Base-by-base conservation (phyloP, 1,139 yeast species). In the Suhomyces guaymorum region DNA sequence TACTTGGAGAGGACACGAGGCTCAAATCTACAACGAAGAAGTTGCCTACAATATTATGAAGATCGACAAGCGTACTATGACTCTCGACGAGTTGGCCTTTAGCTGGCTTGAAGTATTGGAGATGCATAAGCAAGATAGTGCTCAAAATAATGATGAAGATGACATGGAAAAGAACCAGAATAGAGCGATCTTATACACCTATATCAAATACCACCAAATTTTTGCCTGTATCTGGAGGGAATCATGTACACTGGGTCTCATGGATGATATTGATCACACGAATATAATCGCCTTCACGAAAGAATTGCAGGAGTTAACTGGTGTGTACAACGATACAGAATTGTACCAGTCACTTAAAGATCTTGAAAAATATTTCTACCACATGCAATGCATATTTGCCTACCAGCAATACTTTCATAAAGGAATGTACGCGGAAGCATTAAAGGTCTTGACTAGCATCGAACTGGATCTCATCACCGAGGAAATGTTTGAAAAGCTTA, bases 241-340 rank as follows among this genome's bases (percentile, higher is more conserved):
- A 54, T n/a, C n/a, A n/a, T n/a, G n/a, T n/a, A n/a, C n/a, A n/a
- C n/a, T n/a, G n/a, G n/a, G n/a, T n/a, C n/a, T n/a, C n/a, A n/a
- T n/a, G n/a, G n/a, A n/a, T n/a, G n/a, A n/a, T n/a, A n/a, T n/a
- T n/a, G n/a, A 80, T 34, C 75, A 69, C 47, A 74, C 69, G 38
- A 65, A 72, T 10, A 72, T 80, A 32, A 54, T 73, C 13, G 33
- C 65, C 20, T 71, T 78, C 23, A 59, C 82, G 17, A 62, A 61
- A 6, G 82, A 83, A 47, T 60, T 88, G 32, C 69, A 75, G 51
- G 95, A 87, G 42, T 70, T 90, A 35, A 95, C 97, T 0, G 97
- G 97, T 69, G 95, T 90, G 15, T 80, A 83, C 53, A 85, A 86
- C 39, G 96, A 88, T 52, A 92, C 85, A 37, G 82, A 75, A 21